Evolutionary conservation across 2,329 filamentous ascomycete species (phyloP).

Genomic region (Triangularia setosa): DNA sequence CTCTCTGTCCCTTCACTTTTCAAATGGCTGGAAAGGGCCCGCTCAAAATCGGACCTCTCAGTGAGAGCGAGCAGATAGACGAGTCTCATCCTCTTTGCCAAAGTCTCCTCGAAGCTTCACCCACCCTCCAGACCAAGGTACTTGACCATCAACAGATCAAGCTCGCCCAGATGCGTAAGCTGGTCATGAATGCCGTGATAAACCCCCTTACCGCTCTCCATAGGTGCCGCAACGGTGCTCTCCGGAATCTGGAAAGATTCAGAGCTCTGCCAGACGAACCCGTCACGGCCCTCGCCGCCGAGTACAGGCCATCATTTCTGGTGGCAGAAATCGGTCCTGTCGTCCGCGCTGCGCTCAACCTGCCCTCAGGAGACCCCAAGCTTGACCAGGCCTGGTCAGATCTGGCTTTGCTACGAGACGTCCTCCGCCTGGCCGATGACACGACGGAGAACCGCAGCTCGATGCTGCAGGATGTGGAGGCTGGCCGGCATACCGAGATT

Average conservation of each 20-base stretch:
- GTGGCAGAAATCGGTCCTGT: conserved; percentile 14
- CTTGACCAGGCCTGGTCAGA: neutral
- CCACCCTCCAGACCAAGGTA: neutral
- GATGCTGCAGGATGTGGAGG: conserved; percentile 34
- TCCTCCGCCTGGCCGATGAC: conserved; percentile 20
- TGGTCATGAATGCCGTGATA: conserved; percentile 62
- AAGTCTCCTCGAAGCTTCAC: neutral
- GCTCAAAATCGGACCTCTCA: neutral
- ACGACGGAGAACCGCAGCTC: conserved; percentile 32
- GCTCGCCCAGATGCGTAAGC: conserved; percentile 47
- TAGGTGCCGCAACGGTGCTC: conserved; percentile 14
- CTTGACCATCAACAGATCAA: neutral
- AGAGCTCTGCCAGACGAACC: neutral
- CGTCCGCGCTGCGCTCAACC: neutral
- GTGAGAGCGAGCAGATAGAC: neutral
- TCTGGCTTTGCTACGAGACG: neutral
- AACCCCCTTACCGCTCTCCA: conserved; percentile 62
- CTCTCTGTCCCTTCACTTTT: conserved; percentile 8
- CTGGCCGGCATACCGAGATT: conserved; percentile 15
- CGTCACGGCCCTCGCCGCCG: neutral
- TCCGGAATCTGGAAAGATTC: neutral
- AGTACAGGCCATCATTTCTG: neutral
- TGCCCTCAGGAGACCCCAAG: neutral
- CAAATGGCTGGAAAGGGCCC: conserved; percentile 30
- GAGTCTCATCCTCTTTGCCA: neutral